These are phyloP conservation scores for Dipodascus geniculatus DNA, from an alignment of 805 yeast genomes.

Conservation along the genomic window DNA sequence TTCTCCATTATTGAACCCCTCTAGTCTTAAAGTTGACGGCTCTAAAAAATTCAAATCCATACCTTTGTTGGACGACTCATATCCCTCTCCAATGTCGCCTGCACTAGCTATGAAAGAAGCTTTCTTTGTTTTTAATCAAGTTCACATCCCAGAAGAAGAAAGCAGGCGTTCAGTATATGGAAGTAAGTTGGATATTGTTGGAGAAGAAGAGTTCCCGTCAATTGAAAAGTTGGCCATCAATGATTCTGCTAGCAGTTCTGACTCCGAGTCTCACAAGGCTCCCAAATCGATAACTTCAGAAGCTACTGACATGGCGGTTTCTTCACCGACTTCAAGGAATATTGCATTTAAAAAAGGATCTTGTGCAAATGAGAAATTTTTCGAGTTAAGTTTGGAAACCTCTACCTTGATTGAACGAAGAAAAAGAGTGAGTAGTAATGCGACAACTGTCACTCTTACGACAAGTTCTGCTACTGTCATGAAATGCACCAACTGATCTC, in stretches of 20 bases:
- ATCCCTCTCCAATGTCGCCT: slow-evolving; percentile 32
- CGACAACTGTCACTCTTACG: background rate
- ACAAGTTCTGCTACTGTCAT: background rate
- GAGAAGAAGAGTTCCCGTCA: slow-evolving; percentile 7
- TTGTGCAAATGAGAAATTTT: slow-evolving; percentile 17
- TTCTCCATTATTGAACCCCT: slow-evolving; percentile 13
- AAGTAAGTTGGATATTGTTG: slow-evolving; percentile 12
- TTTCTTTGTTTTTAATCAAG: slow-evolving; percentile 76
- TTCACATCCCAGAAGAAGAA: slow-evolving; percentile 69
- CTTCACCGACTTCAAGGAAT: background rate
- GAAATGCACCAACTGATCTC: background rate
- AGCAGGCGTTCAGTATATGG: slow-evolving; percentile 24
- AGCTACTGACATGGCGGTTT: no score
- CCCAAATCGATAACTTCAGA: background rate
- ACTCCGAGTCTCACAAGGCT: background rate
- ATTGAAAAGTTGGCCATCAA: slow-evolving; percentile 1
- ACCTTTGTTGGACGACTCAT: slow-evolving; percentile 2
- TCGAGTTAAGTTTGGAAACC: slow-evolving; percentile 52
- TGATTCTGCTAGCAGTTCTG: slow-evolving; percentile 7
- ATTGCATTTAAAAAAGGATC: background rate
- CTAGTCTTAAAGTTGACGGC: background rate
- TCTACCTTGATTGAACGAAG: slow-evolving; percentile 53
- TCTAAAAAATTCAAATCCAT: background rate
- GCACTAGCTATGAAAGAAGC: slow-evolving; percentile 78
- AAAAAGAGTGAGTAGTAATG: slow-evolving; percentile 5